phyloP scores from a whole-genome alignment of 305 asterid genomes.

The Solanum aculeatissimum region DNA sequence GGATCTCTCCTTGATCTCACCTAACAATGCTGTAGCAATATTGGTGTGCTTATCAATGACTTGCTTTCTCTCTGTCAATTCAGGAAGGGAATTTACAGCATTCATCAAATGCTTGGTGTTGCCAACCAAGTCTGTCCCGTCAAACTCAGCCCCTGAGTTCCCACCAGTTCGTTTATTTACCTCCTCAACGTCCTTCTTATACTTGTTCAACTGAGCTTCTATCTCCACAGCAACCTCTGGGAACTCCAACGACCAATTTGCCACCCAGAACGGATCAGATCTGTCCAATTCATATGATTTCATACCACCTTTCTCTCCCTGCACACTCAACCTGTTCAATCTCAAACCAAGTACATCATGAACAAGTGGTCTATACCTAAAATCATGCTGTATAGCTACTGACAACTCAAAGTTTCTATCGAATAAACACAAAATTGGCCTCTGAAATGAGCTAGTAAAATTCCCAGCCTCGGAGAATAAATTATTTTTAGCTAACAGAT shows the following conservation, averaged over 20 bases:
- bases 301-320: constrained; percentile 73
- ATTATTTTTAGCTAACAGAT: constrained; percentile 71
- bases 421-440: constrained; percentile 77
- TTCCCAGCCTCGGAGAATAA: constrained; percentile 64
- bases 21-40: constrained; percentile 75
- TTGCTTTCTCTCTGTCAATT: constrained; percentile 79
- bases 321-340: constrained; percentile 71
- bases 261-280: constrained; percentile 70
- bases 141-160: constrained; percentile 61
- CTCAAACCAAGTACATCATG: constrained; percentile 87
- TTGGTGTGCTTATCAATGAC: constrained; percentile 87
- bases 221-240: constrained; percentile 84
- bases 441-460: constrained; percentile 67
- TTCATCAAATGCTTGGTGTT: constrained; percentile 87
- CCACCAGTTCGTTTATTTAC: constrained; percentile 81
- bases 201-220: constrained; percentile 61
- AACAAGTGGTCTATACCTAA: constrained; percentile 80
- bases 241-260: constrained; percentile 64
- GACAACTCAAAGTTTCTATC: constrained; percentile 83
- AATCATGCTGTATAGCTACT: constrained; percentile 75
- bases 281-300: constrained; percentile 64
- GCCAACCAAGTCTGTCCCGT: constrained; percentile 67
- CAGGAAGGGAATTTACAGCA: constrained; percentile 85
- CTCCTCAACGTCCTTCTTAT: constrained; percentile 75
- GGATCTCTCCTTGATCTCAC: constrained; percentile 78